phyloP scores from a whole-genome alignment of 306 rosid species.

The Begonia fuchsioides region DNA sequence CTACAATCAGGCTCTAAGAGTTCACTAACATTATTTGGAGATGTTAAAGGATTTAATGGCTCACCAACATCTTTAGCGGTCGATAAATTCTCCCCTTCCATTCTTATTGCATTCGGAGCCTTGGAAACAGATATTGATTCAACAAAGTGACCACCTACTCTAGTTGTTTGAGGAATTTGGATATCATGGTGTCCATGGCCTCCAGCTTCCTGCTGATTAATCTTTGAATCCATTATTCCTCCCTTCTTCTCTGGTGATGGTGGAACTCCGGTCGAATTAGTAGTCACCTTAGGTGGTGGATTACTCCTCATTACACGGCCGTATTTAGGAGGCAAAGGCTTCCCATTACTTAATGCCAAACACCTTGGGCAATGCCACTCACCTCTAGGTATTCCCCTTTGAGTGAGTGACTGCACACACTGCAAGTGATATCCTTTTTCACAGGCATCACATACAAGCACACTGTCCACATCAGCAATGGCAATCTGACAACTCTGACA shows the following conservation, averaged over 20 bases:
- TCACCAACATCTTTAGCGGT: constrained; percentile 25
- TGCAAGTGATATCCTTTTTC: constrained; percentile 87
- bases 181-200: constrained; percentile 38
- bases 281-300: constrained; percentile 41
- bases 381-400: constrained; percentile 82
- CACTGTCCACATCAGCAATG: constrained; percentile 75
- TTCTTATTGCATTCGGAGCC: constrained; percentile 18
- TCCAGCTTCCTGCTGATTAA: constrained; percentile 26
- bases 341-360: constrained; percentile 73
- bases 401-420: constrained; percentile 54
- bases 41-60: constrained; percentile 19
- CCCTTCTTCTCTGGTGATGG: constrained; percentile 48
- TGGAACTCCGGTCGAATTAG: constrained; percentile 33
- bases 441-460: constrained; percentile 91
- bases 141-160: constrained; percentile 14
- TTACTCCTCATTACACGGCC: constrained; percentile 97
- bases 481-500: constrained; percentile 71
- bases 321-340: constrained; percentile 96
- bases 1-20: constrained; percentile 18
- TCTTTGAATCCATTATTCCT: constrained; percentile 39
- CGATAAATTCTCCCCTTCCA: constrained; percentile 21
- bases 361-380: constrained; percentile 95
- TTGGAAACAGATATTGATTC: constrained; percentile 25
- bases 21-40: constrained; percentile 24
- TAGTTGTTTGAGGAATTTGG: constrained; percentile 21